Percentiles rank a stretch among this genome's conserved stretches.
These are phyloP conservation scores for Cephaloascus fragrans DNA, from an alignment of 805 yeast genomes.

Conservation along the genomic window DNA sequence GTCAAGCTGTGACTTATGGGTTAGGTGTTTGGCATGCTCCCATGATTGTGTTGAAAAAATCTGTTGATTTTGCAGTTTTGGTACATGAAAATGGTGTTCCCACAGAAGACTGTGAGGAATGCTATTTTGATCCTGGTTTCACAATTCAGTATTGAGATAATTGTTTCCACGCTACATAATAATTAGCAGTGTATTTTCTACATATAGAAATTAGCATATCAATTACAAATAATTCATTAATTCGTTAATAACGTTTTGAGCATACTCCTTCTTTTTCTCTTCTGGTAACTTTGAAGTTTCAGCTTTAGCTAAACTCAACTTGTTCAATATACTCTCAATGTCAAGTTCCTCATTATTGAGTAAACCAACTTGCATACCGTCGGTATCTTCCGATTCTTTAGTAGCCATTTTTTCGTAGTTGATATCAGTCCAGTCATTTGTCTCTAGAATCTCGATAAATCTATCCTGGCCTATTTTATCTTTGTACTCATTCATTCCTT, in stretches of 20 bases:
- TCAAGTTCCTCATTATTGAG: conserved; percentile 11
- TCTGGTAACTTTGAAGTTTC: conserved; percentile 12
- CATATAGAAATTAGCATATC: not conserved
- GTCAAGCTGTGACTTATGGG: conserved; percentile 86
- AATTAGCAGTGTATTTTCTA: no score
- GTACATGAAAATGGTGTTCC: conserved; percentile 77
- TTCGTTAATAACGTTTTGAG: conserved; percentile 24
- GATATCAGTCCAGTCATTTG: conserved; percentile 34
- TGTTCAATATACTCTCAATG: conserved; percentile 19
- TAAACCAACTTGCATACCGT: conserved; percentile 18
- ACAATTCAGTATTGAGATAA: conserved; percentile 14
- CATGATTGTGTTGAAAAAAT: conserved; percentile 72
- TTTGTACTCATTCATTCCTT: conserved; percentile 27
- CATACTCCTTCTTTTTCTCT: conserved; percentile 21
- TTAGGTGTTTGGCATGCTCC: conserved; percentile 93
- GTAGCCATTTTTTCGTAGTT: not conserved
- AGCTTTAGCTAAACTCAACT: conserved; percentile 24
- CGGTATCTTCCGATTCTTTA: conserved; percentile 10
- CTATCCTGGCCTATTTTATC: conserved; percentile 35
- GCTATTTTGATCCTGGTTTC: conserved; percentile 55
- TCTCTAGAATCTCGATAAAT: conserved; percentile 34
- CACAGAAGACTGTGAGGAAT: conserved; percentile 77
- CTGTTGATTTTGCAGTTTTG: conserved; percentile 78
- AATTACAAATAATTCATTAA: conserved; percentile 24
- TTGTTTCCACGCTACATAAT: not conserved